Percentiles rank a stretch among this genome's conserved stretches.
Conservation (phyloP, 169 alveolate species). For the Cryptosporidium baileyi region DNA sequence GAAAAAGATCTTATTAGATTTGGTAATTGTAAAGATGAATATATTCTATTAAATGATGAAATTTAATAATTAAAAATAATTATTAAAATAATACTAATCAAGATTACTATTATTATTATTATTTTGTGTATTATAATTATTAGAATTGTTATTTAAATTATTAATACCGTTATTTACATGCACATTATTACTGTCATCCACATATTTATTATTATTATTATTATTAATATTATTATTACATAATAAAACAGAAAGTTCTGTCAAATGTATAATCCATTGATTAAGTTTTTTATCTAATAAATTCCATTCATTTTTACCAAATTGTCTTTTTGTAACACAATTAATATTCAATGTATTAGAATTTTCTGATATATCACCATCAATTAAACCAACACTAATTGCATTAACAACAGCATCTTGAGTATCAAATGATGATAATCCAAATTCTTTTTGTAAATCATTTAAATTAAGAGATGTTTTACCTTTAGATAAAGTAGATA, state of each 20-base stretch:
- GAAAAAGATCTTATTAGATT: constrained; percentile 82
- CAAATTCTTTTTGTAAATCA: constrained; percentile 47
- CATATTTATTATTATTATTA: not conserved
- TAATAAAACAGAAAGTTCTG: not conserved
- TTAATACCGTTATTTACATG: not conserved
- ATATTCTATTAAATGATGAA: constrained; percentile 78
- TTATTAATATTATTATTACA: not conserved
- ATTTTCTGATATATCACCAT: constrained; percentile 44
- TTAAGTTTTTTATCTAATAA: constrained; percentile 6
- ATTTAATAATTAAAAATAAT: not conserved
- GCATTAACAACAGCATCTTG: constrained; percentile 63
- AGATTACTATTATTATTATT: not conserved
- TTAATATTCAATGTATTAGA: constrained; percentile 23
- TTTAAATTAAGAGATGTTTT: constrained; percentile 7
- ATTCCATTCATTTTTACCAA: constrained; percentile 60
- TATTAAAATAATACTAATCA: not conserved
- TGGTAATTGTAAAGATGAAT: constrained; percentile 82
- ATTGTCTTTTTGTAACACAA: constrained; percentile 44
- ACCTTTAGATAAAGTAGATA: constrained; percentile 31
- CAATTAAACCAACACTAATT: constrained; percentile 58
- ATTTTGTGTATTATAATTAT: not conserved
- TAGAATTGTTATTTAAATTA: not conserved
- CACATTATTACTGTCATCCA: not conserved
- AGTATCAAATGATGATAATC: constrained; percentile 51
- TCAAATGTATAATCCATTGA: constrained; percentile 34